These are phyloP conservation scores for Orbilia javanica DNA, from an alignment of 2,329 filamentous ascomycete genomes.

Conservation along the genomic window DNA sequence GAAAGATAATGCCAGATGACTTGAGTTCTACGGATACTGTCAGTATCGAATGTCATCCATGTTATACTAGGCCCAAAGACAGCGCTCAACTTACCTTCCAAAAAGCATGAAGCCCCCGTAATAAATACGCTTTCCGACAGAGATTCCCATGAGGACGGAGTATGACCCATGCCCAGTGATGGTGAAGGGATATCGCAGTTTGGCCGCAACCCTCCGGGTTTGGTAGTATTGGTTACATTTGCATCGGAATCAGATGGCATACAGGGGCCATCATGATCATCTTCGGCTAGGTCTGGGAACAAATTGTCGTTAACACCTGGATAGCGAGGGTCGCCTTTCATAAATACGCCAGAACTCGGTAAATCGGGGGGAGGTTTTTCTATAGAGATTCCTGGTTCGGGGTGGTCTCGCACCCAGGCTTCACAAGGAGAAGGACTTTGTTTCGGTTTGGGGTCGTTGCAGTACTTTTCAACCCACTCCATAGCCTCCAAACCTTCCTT, in stretches of 20 bases:
- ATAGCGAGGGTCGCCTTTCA: not conserved
- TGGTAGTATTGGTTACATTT: no score
- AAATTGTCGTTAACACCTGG: not conserved
- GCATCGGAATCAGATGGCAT: no score
- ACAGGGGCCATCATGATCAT: not conserved
- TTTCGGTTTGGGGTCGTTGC: not conserved
- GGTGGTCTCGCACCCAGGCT: no score
- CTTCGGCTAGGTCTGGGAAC: not conserved
- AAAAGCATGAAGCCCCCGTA: not conserved
- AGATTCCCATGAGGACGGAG: not conserved
- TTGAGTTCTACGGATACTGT: not conserved
- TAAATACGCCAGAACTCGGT: not conserved
- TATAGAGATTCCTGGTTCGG: not conserved
- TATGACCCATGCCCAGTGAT: not conserved
- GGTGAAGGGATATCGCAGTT: not conserved
- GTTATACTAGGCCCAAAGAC: no score
- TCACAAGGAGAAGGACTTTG: no score
- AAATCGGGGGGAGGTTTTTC: not conserved
- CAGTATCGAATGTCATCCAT: no score
- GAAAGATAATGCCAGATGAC: not conserved
- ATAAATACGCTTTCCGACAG: not conserved
- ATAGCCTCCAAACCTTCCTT: not conserved
- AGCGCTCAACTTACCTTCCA: not conserved
- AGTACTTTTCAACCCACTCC: not conserved
- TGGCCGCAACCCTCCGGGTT: no score